Conservation (phyloP, 176 grass and related monocot genomes). For the Aegilops speltoides region DNA sequence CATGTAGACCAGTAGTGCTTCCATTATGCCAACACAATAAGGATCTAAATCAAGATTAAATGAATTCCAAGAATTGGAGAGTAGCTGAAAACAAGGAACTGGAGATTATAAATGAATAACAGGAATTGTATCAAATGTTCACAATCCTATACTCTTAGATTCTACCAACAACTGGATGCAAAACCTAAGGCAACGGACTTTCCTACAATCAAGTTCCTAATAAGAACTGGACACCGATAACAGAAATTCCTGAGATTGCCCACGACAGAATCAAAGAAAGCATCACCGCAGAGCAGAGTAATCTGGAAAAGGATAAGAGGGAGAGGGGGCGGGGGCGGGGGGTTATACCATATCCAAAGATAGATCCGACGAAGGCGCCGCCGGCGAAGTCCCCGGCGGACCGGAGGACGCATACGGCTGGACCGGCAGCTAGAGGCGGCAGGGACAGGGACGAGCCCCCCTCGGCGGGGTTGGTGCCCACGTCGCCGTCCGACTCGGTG, state of each 20-base stretch:
- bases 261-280: background rate
- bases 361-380: conserved; percentile 73
- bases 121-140: background rate
- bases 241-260: background rate
- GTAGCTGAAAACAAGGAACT: background rate
- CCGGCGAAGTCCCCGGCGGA: conserved; percentile 76
- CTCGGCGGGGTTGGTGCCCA: conserved; percentile 29
- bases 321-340: background rate
- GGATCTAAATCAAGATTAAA: background rate
- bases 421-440: conserved; percentile 9
- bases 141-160: background rate
- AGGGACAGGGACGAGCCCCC: background rate
- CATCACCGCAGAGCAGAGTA: background rate
- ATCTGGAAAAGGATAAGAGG: background rate
- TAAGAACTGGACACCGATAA: background rate
- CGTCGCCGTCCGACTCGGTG: conserved; percentile 45
- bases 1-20: background rate
- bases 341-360: conserved; percentile 79
- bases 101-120: too few relatives aligned
- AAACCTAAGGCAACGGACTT: background rate
- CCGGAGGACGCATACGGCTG: conserved; percentile 65
- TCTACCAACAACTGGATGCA: background rate
- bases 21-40: background rate
- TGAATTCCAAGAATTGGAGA: too few relatives aligned
- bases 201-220: background rate